A percentile compares a stretch with the other conserved stretches of the same genome.
Evolutionary conservation across 352 stramenopile species (phyloP).

Genomic region (Phytophthora citricola): DNA sequence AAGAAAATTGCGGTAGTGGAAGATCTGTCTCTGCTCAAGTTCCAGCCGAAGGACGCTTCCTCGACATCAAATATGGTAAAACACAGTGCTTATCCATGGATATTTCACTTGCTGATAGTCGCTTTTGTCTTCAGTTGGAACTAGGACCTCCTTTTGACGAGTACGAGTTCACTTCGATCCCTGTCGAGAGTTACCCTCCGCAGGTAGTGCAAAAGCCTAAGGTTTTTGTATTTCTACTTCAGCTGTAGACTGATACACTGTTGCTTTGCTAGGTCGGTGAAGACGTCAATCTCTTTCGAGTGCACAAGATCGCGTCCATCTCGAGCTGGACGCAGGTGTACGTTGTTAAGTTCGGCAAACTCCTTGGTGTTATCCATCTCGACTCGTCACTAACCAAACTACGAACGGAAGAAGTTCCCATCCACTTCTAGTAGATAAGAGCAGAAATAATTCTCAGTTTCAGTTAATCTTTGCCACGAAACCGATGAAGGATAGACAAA

Average conservation of each 20-base stretch:
- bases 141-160: slow-evolving; percentile 72
- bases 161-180: slow-evolving; percentile 68
- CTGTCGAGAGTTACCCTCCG: slow-evolving; percentile 79
- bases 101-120: too few relatives aligned
- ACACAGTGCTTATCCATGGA: not conserved
- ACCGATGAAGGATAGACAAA: slow-evolving; percentile 8
- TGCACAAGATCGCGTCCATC: slow-evolving; percentile 82
- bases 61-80: slow-evolving; percentile 58
- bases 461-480: slow-evolving; percentile 1
- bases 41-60: slow-evolving; percentile 57
- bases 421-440: slow-evolving; percentile 33
- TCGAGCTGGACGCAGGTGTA: slow-evolving; percentile 88
- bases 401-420: slow-evolving; percentile 50
- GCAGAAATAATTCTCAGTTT: not conserved
- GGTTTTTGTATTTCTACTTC: not conserved
- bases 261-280: slow-evolving; percentile 55
- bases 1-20: slow-evolving; percentile 67
- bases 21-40: slow-evolving; percentile 77
- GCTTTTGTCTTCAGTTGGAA: slow-evolving; percentile 48
- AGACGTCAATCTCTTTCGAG: slow-evolving; percentile 68
- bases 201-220: slow-evolving; percentile 38
- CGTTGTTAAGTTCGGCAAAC: slow-evolving; percentile 72
- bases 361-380: slow-evolving; percentile 75
- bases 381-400: slow-evolving; percentile 67
- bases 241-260: not conserved